phyloP scores from a whole-genome alignment of 73 alveolate genomes.

The Uronychia binucleata region DNA sequence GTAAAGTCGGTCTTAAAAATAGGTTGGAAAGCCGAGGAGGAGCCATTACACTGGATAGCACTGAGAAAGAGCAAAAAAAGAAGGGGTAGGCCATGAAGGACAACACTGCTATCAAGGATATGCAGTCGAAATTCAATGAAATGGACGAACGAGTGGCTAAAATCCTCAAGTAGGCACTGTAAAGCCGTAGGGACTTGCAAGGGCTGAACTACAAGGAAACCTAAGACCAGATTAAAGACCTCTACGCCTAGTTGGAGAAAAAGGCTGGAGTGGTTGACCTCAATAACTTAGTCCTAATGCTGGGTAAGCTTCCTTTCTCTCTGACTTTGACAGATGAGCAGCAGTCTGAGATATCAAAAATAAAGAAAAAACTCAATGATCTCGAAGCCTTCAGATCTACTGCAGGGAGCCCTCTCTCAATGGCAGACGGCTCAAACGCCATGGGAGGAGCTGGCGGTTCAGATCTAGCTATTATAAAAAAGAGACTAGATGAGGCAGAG shows the following conservation, averaged over 20 bases:
- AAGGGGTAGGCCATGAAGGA: background rate
- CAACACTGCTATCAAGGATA: background rate
- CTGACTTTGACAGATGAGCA: conserved; percentile 19
- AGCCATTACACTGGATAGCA: background rate
- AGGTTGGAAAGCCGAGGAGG: background rate
- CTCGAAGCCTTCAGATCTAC: background rate
- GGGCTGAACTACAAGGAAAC: background rate
- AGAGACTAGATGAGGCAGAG: background rate
- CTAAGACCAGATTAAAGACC: conserved; percentile 31
- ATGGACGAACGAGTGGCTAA: background rate
- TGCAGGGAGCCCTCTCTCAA: no score
- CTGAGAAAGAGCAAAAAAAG: background rate
- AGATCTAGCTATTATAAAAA: conserved; percentile 4
- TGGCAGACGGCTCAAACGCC: no score
- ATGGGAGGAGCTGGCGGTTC: conserved; percentile 6
- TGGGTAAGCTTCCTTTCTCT: conserved; percentile 21
- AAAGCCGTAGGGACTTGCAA: background rate
- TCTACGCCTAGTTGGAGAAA: conserved; percentile 12
- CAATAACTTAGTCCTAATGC: background rate
- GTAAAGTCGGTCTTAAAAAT: background rate
- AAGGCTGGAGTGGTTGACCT: conserved; percentile 18
- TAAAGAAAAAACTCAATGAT: conserved; percentile 15
- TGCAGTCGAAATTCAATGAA: background rate
- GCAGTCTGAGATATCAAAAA: conserved; percentile 8
- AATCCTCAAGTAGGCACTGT: background rate